A percentile compares a stretch with the other conserved stretches of the same genome.
Evolutionary conservation across 768 basidiomycete species (phyloP).

Genomic region (Kwoniella botswanensis): DNA sequence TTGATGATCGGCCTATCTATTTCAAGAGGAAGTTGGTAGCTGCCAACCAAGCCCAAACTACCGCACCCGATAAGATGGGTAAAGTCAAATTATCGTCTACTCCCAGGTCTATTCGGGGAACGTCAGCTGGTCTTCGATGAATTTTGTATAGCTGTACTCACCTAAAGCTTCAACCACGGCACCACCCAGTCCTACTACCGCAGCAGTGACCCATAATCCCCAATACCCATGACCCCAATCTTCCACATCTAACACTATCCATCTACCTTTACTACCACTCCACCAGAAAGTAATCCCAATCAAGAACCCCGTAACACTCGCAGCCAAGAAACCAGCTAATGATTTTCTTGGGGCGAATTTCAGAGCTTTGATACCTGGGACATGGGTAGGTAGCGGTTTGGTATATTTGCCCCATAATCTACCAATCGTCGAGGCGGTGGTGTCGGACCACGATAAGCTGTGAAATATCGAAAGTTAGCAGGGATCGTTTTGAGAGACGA

Average conservation of each 20-base stretch:
- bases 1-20: not conserved
- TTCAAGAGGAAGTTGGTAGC: conserved; percentile 43
- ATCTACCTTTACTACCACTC: conserved; percentile 40
- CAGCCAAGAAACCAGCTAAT: conserved; percentile 80
- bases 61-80: conserved; percentile 82
- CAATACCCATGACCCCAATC: conserved; percentile 36
- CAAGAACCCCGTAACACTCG: conserved; percentile 70
- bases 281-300: conserved; percentile 75
- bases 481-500: not conserved
- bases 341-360: conserved; percentile 83
- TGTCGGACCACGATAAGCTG: conserved; percentile 95
- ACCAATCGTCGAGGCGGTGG: conserved; percentile 88
- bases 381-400: conserved; percentile 64
- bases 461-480: not conserved
- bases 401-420: conserved; percentile 79
- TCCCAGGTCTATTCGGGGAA: conserved; percentile 69
- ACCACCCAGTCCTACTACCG: conserved; percentile 75
- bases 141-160: conserved; percentile 59
- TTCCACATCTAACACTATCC: conserved; percentile 45
- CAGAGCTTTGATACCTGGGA: conserved; percentile 61
- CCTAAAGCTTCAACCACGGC: conserved; percentile 89
- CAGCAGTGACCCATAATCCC: conserved; percentile 64
- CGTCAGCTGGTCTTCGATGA: too few relatives aligned
- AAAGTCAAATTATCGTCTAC: conserved; percentile 89
- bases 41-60: conserved; percentile 64